These are phyloP conservation scores for Chiua virens DNA, from an alignment of 768 basidiomycete genomes.

Conservation along the genomic window DNA sequence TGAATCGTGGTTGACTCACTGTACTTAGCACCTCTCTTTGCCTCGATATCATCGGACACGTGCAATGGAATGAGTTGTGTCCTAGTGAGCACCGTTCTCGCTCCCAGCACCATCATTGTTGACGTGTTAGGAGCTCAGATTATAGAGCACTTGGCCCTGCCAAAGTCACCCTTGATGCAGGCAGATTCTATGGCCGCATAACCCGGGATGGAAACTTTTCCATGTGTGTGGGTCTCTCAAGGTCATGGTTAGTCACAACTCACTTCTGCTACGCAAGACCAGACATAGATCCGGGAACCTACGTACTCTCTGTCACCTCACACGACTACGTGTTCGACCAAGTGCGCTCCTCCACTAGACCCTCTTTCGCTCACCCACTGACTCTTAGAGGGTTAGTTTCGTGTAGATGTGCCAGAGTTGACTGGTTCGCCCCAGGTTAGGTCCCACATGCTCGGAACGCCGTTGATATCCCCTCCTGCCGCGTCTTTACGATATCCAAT, in stretches of 20 bases:
- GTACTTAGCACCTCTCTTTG: conserved; percentile 33
- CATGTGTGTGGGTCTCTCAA: conserved; percentile 49
- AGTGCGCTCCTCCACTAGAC: conserved; percentile 36
- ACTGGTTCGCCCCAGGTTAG: conserved; percentile 49
- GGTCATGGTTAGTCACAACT: conserved; percentile 1
- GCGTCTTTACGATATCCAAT: conserved; percentile 64
- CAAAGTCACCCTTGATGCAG: conserved; percentile 61
- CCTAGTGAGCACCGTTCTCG: conserved; percentile 40
- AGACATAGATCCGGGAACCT: conserved; percentile 65
- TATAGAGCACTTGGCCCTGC: conserved; percentile 50
- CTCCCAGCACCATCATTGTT: conserved; percentile 7
- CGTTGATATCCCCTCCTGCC: conserved; percentile 56
- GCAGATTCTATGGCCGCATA: conserved; percentile 51
- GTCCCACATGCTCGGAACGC: conserved; percentile 68
- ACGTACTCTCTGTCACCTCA: conserved; percentile 64
- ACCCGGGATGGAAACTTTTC: conserved; percentile 58
- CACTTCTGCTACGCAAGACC: conserved; percentile 43
- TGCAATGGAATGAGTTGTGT: conserved; percentile 75
- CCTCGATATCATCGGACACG: conserved; percentile 57
- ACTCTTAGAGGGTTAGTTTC: conserved; percentile 45
- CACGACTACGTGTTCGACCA: conserved; percentile 73
- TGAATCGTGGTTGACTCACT: neutral
- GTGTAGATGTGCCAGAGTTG: conserved; percentile 59
- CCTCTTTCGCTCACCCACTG: conserved; percentile 1
- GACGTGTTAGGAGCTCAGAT: conserved; percentile 27